Evolutionary conservation across 345 rosid species (phyloP).

Genomic region (Pistacia integerrima): DNA sequence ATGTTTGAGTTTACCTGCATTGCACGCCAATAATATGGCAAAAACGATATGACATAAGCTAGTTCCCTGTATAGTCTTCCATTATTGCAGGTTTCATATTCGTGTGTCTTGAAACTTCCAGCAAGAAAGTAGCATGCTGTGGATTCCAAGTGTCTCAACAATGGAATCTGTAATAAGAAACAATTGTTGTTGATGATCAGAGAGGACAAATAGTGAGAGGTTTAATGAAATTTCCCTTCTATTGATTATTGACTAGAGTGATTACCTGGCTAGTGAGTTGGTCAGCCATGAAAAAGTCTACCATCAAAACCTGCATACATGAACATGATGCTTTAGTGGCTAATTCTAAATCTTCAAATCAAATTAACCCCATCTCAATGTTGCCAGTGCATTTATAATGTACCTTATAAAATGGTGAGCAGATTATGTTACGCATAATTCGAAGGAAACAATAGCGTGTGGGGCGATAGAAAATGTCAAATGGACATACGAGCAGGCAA

Average conservation of each 20-base stretch:
- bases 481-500: constrained; percentile 68
- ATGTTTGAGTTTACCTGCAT: constrained; percentile 64
- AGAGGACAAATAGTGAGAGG: neutral
- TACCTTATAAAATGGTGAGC: constrained; percentile 92
- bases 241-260: neutral
- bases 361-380: neutral
- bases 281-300: constrained; percentile 97
- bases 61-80: constrained; percentile 73
- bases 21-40: constrained; percentile 94
- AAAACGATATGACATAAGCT: constrained; percentile 78
- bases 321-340: neutral
- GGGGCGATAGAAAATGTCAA: constrained; percentile 74
- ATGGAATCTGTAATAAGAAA: constrained; percentile 57
- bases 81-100: constrained; percentile 59
- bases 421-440: constrained; percentile 68
- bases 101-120: constrained; percentile 66
- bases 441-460: constrained; percentile 88
- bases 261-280: constrained; percentile 96
- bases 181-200: neutral
- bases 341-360: neutral
- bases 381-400: neutral
- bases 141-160: constrained; percentile 80
- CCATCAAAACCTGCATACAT: constrained; percentile 72
- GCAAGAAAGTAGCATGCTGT: constrained; percentile 86
- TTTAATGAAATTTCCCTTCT: neutral